phyloP scores from a whole-genome alignment of 2,329 filamentous ascomycete genomes.

The Alternaria brassicae region DNA sequence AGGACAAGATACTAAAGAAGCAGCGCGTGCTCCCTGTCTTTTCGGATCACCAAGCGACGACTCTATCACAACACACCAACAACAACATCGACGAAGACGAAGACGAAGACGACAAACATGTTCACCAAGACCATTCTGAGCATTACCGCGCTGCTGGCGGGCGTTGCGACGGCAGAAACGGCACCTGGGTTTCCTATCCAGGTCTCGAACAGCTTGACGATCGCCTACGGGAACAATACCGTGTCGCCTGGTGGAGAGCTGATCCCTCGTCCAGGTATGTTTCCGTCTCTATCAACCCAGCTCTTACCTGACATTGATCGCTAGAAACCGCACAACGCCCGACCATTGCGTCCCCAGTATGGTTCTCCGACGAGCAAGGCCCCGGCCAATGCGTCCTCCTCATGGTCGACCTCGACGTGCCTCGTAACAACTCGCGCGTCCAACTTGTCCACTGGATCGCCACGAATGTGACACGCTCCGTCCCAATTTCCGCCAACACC shows the following conservation, averaged over 20 bases:
- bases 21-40: background rate
- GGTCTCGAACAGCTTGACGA: slow-evolving; percentile 24
- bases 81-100: background rate
- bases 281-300: background rate
- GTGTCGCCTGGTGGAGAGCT: slow-evolving; percentile 44
- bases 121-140: slow-evolving; percentile 21
- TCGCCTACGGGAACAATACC: slow-evolving; percentile 42
- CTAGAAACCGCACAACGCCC: slow-evolving; percentile 39
- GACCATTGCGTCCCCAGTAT: slow-evolving; percentile 30
- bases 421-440: slow-evolving; percentile 40
- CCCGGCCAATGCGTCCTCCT: slow-evolving; percentile 30
- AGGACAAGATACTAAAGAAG: background rate
- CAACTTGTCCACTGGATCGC: slow-evolving; percentile 45
- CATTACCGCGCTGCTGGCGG: slow-evolving; percentile 21
- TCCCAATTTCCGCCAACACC: slow-evolving; percentile 4
- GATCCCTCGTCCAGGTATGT: slow-evolving; percentile 41
- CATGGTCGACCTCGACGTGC: slow-evolving; percentile 45
- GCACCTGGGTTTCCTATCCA: slow-evolving; percentile 43
- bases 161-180: slow-evolving; percentile 26
- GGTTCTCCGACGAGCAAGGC: slow-evolving; percentile 16
- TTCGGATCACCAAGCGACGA: background rate
- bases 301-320: background rate
- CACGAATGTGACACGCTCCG: slow-evolving; percentile 31
- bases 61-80: background rate
- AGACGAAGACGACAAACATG: slow-evolving; percentile 17